phyloP scores from a whole-genome alignment of 225 moss, liverwort and hornwort species.

The Bryum argenteum region DNA sequence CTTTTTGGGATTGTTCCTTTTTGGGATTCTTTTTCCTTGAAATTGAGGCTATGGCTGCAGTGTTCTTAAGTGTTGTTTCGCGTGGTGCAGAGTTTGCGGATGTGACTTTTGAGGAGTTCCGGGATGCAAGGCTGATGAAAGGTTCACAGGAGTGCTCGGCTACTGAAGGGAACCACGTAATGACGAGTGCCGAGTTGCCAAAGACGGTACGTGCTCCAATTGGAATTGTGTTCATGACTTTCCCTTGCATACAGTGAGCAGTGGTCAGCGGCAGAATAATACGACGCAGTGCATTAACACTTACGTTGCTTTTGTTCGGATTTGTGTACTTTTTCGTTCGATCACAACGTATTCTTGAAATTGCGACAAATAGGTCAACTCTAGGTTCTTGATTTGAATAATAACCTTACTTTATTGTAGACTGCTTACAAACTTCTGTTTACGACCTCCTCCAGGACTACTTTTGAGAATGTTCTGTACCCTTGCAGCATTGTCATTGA shows the following conservation, averaged over 20 bases:
- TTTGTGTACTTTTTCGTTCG: background rate
- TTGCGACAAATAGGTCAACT: background rate
- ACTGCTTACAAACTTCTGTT: too few species aligned
- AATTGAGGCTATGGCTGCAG: too few species aligned
- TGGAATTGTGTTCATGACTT: background rate
- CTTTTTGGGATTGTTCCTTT: too few species aligned
- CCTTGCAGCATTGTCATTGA: too few species aligned
- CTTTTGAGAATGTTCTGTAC: too few species aligned
- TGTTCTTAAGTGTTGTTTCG: background rate
- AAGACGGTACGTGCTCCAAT: slow-evolving; percentile 40
- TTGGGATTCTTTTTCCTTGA: too few species aligned
- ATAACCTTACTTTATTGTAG: too few species aligned
- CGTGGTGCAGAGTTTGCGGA: slow-evolving; percentile 82
- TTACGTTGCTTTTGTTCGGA: background rate
- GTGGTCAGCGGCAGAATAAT: background rate
- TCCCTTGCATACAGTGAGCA: background rate
- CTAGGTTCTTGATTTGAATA: background rate
- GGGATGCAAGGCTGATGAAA: slow-evolving; percentile 60
- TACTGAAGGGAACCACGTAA: slow-evolving; percentile 72
- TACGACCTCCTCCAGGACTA: too few species aligned
- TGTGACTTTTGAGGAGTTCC: slow-evolving; percentile 81
- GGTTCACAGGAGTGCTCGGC: slow-evolving; percentile 91
- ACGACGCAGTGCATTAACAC: background rate
- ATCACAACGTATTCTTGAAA: background rate
- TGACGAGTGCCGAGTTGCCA: slow-evolving; percentile 67